Base-by-base conservation (phyloP, 768 basidiomycete species). In the Collybiopsis luxurians region DNA sequence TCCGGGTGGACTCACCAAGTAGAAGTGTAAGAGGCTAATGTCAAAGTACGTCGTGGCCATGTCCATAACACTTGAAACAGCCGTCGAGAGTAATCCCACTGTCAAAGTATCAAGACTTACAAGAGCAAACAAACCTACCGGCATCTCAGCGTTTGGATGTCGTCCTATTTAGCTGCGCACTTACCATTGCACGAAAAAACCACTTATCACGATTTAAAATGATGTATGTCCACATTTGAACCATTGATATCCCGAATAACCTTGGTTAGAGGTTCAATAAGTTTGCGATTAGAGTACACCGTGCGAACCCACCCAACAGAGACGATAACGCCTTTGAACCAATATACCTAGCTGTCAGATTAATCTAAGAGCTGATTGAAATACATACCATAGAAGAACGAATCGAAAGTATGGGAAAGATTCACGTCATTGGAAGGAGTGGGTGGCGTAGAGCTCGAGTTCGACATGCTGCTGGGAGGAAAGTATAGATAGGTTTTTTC, bases 171-270 rank as follows among this genome's bases (percentile, higher is more conserved):
- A 44, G 23, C 4, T 24, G 38, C 17, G 21, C 4, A 28, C 53
- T 24, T 19, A 55, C 53, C 19, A 55, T n/a, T 27, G n/a, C 43
- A 2, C 53, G 53, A 44, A 55, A 55, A 10, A 45, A 21, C 53
- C 53, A 55, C n/a, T 42, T 30, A 21, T 55, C 53, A 19, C 40
- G 39, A 21, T 38, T 55, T 10, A 34, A 11, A 23, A 30, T 55
- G 40, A 55, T 45, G 21, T 55, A 55, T 10, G 53, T 55, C 53
- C 53, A 55, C n/a, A 34, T 19, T 42, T 55, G 53, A 30, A 55
- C 53, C 17, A 55, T 30, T 21, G 53, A 36, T 11, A 53, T 39
- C 26, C 53, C 53, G 24, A 53, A 53, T 38, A 53, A 26, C 40
- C 51, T 53, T 15, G 31, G 17, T 9, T 19, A 7, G 17, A n/a